Percentiles rank a stretch among this genome's conserved stretches.
phyloP scores from a whole-genome alignment of 306 rosid species.

The Cicer chorassanicum region DNA sequence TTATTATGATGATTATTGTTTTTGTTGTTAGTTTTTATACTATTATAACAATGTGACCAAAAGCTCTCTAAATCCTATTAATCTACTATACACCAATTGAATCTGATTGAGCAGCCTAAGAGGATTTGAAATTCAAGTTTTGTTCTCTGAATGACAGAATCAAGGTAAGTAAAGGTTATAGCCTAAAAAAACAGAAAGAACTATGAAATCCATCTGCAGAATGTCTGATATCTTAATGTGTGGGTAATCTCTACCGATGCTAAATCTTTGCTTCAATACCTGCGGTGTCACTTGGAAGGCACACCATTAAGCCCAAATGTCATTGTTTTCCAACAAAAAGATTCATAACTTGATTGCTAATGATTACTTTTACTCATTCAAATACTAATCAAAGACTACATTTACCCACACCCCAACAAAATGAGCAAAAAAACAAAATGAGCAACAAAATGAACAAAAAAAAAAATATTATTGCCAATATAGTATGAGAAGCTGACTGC shows the following conservation, averaged over 20 bases:
- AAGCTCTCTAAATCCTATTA: not conserved
- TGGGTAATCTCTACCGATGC: not conserved
- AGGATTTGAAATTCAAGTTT: slow-evolving; percentile 21
- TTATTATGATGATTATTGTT: not conserved
- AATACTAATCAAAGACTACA: slow-evolving; percentile 5
- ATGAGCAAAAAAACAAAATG: slow-evolving; percentile 1
- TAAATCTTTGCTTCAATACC: slow-evolving; percentile 4
- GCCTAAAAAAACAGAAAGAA: slow-evolving; percentile 20
- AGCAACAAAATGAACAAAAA: not conserved
- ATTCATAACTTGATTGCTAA: not conserved
- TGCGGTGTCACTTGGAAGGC: slow-evolving; percentile 3
- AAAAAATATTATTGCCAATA: not conserved
- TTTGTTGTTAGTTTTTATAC: not conserved
- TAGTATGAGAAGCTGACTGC: not conserved
- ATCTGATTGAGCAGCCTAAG: not conserved
- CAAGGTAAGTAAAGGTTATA: not conserved
- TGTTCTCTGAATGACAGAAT: slow-evolving; percentile 13
- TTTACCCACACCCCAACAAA: slow-evolving; percentile 5
- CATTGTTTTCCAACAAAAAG: slow-evolving; percentile 19
- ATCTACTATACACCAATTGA: not conserved
- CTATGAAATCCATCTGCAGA: not conserved
- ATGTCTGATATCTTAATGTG: slow-evolving; percentile 12
- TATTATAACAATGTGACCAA: not conserved
- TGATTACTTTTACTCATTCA: slow-evolving; percentile 27
- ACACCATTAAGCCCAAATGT: slow-evolving; percentile 31